These are phyloP conservation scores for Phytophthora quininea DNA, from an alignment of 352 stramenopile species.

Conservation along the genomic window DNA sequence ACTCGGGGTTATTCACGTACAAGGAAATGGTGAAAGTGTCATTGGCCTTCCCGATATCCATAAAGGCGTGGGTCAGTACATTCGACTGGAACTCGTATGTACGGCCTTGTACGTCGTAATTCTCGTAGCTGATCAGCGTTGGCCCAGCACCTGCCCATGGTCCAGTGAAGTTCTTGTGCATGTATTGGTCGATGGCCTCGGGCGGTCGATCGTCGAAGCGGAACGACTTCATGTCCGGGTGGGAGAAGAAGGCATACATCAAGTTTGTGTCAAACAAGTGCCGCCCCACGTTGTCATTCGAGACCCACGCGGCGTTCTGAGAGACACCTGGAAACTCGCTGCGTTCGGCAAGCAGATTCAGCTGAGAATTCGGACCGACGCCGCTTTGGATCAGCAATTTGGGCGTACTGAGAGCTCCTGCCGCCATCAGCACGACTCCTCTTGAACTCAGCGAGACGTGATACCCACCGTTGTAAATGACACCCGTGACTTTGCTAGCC, in stretches of 20 bases:
- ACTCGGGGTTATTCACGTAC: slow-evolving; percentile 67
- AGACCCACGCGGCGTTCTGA: slow-evolving; percentile 34
- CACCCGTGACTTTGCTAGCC: slow-evolving; percentile 39
- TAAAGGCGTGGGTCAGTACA: slow-evolving; percentile 48
- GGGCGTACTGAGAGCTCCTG: slow-evolving; percentile 68
- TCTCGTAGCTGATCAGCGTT: slow-evolving; percentile 67
- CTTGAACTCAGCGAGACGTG: slow-evolving; percentile 37
- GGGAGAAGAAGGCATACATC: slow-evolving; percentile 50
- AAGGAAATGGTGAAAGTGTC: slow-evolving; percentile 56
- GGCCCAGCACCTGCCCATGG: slow-evolving; percentile 48
- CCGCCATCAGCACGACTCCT: slow-evolving; percentile 72
- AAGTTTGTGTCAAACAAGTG: slow-evolving; percentile 60
- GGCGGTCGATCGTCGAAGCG: slow-evolving; percentile 32
- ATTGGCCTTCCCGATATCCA: slow-evolving; percentile 16
- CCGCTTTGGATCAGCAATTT: slow-evolving; percentile 84
- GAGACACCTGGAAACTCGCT: slow-evolving; percentile 40
- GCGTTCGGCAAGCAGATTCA: slow-evolving; percentile 43
- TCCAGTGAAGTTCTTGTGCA: slow-evolving; percentile 41
- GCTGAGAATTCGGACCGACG: slow-evolving; percentile 61
- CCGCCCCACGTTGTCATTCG: slow-evolving; percentile 66
- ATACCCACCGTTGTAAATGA: slow-evolving; percentile 48
- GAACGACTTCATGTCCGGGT: slow-evolving; percentile 56
- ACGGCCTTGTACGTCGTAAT: slow-evolving; percentile 46
- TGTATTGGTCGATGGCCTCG: slow-evolving; percentile 54
- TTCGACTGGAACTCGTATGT: slow-evolving; percentile 71